Evolutionary conservation across 768 basidiomycete genomes (phyloP).

Genomic region (Boletus bicolor): DNA sequence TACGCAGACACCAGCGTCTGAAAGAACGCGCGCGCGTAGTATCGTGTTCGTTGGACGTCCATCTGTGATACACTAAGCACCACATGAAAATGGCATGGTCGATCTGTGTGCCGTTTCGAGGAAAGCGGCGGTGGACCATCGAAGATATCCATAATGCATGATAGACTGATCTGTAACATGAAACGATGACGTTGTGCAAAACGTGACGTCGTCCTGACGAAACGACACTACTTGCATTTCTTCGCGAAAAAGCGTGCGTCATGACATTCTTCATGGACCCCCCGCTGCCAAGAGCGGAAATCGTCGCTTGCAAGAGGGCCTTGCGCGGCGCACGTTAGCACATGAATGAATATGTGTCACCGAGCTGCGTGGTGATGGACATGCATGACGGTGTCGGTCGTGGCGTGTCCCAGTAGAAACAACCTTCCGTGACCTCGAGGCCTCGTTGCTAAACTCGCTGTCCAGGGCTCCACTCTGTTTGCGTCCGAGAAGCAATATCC

Average conservation of each 20-base stretch:
- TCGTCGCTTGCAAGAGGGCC: constrained; percentile 39
- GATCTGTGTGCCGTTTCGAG: constrained; percentile 39
- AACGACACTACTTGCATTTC: too few species aligned
- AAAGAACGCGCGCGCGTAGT: constrained; percentile 40
- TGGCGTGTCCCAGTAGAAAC: constrained; percentile 42
- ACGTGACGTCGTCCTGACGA: constrained; percentile 25
- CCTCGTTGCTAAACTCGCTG: constrained; percentile 18
- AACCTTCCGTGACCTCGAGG: constrained; percentile 36
- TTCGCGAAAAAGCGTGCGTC: constrained; percentile 6
- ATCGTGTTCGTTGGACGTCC: constrained; percentile 44
- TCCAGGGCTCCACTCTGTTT: background rate
- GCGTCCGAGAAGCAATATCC: too few species aligned
- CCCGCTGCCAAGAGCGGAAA: constrained; percentile 49
- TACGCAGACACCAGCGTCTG: constrained; percentile 31
- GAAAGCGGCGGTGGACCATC: constrained; percentile 37
- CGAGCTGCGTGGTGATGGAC: constrained; percentile 23
- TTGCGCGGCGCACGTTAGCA: constrained; percentile 24
- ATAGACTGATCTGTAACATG: constrained; percentile 36
- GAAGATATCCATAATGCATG: constrained; percentile 29
- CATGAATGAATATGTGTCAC: background rate
- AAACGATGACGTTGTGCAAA: constrained; percentile 31
- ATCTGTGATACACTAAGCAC: constrained; percentile 52
- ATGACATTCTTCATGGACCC: constrained; percentile 32
- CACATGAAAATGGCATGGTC: constrained; percentile 37
- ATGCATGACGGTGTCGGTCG: constrained; percentile 42